phyloP scores from a whole-genome alignment of 2,329 filamentous ascomycete genomes.

The Fusarium sp. region DNA sequence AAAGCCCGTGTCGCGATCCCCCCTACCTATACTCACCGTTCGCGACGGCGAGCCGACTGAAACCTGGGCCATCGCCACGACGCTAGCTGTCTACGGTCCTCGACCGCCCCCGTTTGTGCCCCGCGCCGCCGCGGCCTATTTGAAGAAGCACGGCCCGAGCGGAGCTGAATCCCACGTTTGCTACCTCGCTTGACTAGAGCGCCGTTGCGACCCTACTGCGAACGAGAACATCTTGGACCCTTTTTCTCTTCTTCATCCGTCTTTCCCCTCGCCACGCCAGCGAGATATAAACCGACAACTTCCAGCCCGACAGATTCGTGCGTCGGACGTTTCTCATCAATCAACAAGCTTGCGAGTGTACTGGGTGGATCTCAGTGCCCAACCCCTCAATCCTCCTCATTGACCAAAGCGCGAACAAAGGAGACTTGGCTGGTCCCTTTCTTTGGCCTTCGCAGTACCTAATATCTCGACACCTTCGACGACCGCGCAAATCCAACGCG shows the following conservation, averaged over 20 bases:
- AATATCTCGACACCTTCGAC: conserved; percentile 19
- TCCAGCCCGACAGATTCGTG: conserved; percentile 9
- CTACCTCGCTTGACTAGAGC: conserved; percentile 31
- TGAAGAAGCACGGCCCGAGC: conserved; percentile 43
- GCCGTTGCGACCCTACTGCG: conserved; percentile 21
- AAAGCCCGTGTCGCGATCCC: conserved; percentile 36
- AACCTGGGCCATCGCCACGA: conserved; percentile 43
- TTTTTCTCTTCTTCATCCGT: conserved; percentile 23
- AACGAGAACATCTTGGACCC: conserved; percentile 18
- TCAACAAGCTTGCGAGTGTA: conserved; percentile 26
- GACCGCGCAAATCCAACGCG: conserved; percentile 21
- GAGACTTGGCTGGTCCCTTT: conserved; percentile 39
- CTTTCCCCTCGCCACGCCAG: conserved; percentile 9
- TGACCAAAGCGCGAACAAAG: conserved; percentile 42
- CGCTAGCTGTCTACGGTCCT: conserved; percentile 34
- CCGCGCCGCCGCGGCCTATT: conserved; percentile 41
- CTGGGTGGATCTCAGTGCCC: conserved; percentile 38
- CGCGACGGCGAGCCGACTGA: conserved; percentile 45
- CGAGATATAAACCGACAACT: conserved; percentile 21
- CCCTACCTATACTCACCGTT: conserved; percentile 45
- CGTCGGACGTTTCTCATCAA: conserved; percentile 12
- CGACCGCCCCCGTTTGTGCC: conserved; percentile 38
- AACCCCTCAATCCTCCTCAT: conserved; percentile 34
- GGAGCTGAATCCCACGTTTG: conserved; percentile 37
- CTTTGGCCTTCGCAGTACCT: conserved; percentile 31